Evolutionary conservation across 1,284 basidiomycete genomes (phyloP).

Genomic region (Pterula multifida): DNA sequence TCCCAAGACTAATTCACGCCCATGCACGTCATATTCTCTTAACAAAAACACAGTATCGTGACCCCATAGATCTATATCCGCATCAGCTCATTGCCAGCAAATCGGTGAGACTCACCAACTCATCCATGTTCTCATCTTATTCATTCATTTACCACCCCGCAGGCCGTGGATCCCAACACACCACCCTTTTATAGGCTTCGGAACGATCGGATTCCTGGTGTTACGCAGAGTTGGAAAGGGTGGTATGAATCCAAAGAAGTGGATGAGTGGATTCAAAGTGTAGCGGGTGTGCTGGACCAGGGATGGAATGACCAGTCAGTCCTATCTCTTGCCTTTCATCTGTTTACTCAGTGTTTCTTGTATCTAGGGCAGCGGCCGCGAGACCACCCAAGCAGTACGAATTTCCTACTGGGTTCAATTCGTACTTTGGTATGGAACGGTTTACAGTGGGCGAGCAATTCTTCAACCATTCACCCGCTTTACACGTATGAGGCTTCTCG

Average conservation of each 20-base stretch:
- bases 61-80: conserved; percentile 54
- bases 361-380: conserved; percentile 35
- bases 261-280: conserved; percentile 89
- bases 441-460: conserved; percentile 83
- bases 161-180: conserved; percentile 53
- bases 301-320: conserved; percentile 82
- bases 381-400: conserved; percentile 69
- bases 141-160: conserved; percentile 6
- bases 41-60: conserved; percentile 32
- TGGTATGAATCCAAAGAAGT: conserved; percentile 84
- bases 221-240: conserved; percentile 67
- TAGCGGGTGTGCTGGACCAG: conserved; percentile 74
- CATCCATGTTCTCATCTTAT: not conserved
- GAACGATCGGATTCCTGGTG: conserved; percentile 61
- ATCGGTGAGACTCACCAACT: conserved; percentile 28
- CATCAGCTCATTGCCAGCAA: conserved; percentile 85
- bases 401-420: conserved; percentile 91
- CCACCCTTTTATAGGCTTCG: conserved; percentile 58
- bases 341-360: conserved; percentile 4
- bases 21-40: conserved; percentile 57
- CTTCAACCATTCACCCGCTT: conserved; percentile 72
- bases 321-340: conserved; percentile 2
- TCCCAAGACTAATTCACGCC: conserved; percentile 70
- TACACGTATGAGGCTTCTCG: conserved; percentile 49
- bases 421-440: conserved; percentile 76